phyloP scores from a whole-genome alignment of 192 early-diverging fungal genomes.

The Coemansia sp. region DNA sequence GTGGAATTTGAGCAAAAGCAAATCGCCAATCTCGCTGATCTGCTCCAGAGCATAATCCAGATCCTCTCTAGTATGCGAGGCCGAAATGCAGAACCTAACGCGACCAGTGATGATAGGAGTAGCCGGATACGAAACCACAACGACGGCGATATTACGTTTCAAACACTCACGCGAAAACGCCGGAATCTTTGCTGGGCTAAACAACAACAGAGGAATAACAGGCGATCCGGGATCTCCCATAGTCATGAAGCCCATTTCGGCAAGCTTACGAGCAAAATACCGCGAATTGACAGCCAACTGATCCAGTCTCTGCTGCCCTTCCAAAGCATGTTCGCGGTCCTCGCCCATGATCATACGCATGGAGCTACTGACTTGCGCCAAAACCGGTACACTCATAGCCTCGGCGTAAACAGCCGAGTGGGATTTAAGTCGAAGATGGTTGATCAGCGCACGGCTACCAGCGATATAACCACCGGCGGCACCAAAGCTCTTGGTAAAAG shows the following conservation, averaged over 20 bases:
- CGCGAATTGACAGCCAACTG: constrained; percentile 84
- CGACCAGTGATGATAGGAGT: constrained; percentile 96
- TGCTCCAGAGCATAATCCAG: constrained; percentile 73
- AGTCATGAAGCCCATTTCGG: constrained; percentile 91
- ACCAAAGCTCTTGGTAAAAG: constrained; percentile 97
- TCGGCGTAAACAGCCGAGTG: constrained; percentile 92
- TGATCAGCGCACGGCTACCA: constrained; percentile 71
- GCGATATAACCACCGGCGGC: constrained; percentile 96
- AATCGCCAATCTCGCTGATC: constrained; percentile 74
- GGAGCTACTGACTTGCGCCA: constrained; percentile 88
- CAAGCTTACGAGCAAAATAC: constrained; percentile 79
- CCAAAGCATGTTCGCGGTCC: constrained; percentile 71
- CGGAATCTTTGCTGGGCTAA: constrained; percentile 94
- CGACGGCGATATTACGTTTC: constrained; percentile 87
- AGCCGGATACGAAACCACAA: constrained; percentile 96
- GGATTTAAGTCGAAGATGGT: constrained; percentile 75
- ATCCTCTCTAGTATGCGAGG: constrained; percentile 93
- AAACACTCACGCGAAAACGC: constrained; percentile 94
- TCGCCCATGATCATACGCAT: constrained; percentile 95
- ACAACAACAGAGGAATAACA: constrained; percentile 88
- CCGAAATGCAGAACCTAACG: constrained; percentile 92
- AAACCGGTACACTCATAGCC: constrained; percentile 79
- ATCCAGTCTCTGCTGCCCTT: constrained; percentile 82
- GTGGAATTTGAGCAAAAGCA: constrained; percentile 68
- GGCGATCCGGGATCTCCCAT: constrained; percentile 87